phyloP scores from a whole-genome alignment of 2,329 filamentous ascomycete genomes.

The Neofusicoccum laricinum region DNA sequence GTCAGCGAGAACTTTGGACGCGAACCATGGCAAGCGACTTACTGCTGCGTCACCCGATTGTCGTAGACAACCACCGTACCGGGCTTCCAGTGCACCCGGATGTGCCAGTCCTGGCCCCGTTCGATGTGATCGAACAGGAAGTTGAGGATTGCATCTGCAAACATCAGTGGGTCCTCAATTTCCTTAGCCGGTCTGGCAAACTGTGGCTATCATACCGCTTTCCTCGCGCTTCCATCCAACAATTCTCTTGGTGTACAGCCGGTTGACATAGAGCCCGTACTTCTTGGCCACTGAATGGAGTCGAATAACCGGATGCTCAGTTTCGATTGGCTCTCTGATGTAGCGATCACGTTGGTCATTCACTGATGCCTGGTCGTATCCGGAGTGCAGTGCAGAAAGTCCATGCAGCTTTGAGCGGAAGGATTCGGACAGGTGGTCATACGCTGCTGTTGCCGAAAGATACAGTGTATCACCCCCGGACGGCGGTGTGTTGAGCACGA shows the following conservation, averaged over 20 bases:
- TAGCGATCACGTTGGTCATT: constrained; percentile 15
- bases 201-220: not conserved
- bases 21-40: not conserved
- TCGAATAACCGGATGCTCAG: constrained; percentile 18
- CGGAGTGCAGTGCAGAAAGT: constrained; percentile 16
- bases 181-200: not conserved
- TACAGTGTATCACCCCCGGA: constrained; percentile 6
- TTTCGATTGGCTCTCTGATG: constrained; percentile 10
- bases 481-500: not conserved
- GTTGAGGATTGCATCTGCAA: constrained; percentile 7
- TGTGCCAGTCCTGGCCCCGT: constrained; percentile 10
- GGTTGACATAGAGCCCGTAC: constrained; percentile 19
- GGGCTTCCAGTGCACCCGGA: constrained; percentile 12
- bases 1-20: not conserved
- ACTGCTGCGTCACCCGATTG: constrained; percentile 15
- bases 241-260: constrained; percentile 19
- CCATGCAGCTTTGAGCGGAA: constrained; percentile 18
- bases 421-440: constrained; percentile 13
- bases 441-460: constrained; percentile 2
- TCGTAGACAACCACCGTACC: constrained; percentile 17
- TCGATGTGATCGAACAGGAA: constrained; percentile 18
- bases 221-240: constrained; percentile 19
- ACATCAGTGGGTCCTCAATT: not conserved
- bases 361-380: constrained; percentile 12
- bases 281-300: constrained; percentile 20